Evolutionary conservation across 2,329 filamentous ascomycete genomes (phyloP), one percentile per base, ranked within the genome.

Genomic region (Torrubiella hemipterigena): DNA sequence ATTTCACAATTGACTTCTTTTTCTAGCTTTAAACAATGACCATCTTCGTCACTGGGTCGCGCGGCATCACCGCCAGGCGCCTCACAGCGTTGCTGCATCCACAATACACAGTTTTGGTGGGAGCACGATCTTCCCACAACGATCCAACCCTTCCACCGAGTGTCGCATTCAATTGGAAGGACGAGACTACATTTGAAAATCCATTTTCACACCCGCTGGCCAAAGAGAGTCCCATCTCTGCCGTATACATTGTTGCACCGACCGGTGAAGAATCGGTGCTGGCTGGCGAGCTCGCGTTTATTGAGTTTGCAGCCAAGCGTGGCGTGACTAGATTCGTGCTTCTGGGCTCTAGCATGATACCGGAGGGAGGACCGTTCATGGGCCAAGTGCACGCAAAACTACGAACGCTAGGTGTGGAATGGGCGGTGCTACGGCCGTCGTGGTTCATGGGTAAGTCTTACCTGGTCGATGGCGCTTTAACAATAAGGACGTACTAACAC

Each of bases 51-150:
- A 30, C 29, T 8, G 29, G 29, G 12, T 30, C 29, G 9, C 21
- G 19, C 6, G 29, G 29, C 17, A 30, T 30, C 12, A 30, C 29
- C 13, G 20, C 18, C 29, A 7, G 29, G 23, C 29, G 29, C n/a
- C 29, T 30, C 17, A 30, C 29, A 12, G 29, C 29, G 12, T 20
- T 30, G 18, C 29, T 30, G 12, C 29, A 30, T 30, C 29, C 18
- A 8, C 29, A 30, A 23, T 23, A 9, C 19, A 7, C 17, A 6
- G 29, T 30, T 3, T 23, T 30, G 18, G n/a, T 30, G 8, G 29
- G 18, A 7, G 18, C 29, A 15, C 29, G 29, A 30, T 21, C 17
- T 7, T 6, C 29, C 5, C n/a, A 15, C 12, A 10, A 9, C 5
- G 27, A 28, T 16, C 9, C 27, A 28, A 8, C 27, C 13, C 27